Evolutionary conservation across 306 rosid species (phyloP).

Genomic region (Hippophae rhamnoides): DNA sequence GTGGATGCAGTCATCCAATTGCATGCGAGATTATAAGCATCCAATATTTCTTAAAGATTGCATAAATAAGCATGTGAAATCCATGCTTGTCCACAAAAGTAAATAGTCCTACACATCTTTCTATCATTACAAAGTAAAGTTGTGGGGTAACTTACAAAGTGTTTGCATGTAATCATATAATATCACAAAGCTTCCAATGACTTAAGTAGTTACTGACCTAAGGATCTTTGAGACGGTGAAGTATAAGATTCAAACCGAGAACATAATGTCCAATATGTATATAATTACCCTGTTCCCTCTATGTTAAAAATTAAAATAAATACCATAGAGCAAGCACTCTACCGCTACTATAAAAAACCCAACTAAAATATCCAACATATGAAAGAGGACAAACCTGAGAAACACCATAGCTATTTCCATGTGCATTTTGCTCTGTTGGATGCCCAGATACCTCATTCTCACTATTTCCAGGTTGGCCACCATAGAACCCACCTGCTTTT

Average conservation of each 20-base stretch:
- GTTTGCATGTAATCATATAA: not conserved
- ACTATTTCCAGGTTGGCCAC: constrained; percentile 59
- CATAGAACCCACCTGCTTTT: constrained; percentile 62
- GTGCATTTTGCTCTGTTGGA: constrained; percentile 61
- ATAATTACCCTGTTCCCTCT: not conserved
- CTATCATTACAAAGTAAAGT: not conserved
- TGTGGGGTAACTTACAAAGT: not conserved
- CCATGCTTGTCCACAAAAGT: too few species aligned
- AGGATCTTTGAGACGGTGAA: not conserved
- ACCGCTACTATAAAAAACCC: not conserved
- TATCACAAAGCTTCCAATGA: not conserved
- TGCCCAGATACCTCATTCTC: constrained; percentile 63
- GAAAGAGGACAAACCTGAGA: constrained; percentile 57
- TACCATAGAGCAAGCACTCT: not conserved
- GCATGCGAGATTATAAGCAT: too few species aligned
- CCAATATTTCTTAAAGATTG: too few species aligned
- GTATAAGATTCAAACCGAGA: not conserved
- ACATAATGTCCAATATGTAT: not conserved
- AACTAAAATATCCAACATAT: constrained; percentile 2
- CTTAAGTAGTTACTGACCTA: not conserved
- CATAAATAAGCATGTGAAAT: too few species aligned
- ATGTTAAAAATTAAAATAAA: not conserved
- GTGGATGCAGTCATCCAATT: too few species aligned
- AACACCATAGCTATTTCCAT: constrained; percentile 64
- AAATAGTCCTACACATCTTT: not conserved